Evolutionary conservation across 148 eudicot genomes (phyloP).

Genomic region (Selenicereus undatus): DNA sequence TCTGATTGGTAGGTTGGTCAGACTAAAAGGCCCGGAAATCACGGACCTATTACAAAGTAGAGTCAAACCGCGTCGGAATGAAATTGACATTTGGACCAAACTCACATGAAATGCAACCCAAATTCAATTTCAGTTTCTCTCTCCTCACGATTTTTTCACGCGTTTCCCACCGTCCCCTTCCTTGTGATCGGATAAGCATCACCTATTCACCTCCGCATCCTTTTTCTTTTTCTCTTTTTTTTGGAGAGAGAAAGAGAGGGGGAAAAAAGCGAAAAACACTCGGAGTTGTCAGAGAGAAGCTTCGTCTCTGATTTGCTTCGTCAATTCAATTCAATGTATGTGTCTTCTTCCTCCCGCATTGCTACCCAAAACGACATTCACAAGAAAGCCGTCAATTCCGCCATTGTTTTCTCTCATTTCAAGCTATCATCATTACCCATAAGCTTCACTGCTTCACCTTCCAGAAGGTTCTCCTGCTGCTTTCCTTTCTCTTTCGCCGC

Average conservation of each 20-base stretch:
- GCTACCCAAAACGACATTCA: not conserved
- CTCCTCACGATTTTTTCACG: not conserved
- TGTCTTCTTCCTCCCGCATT: not conserved
- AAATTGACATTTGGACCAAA: conserved; percentile 22
- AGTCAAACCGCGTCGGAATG: conserved; percentile 30
- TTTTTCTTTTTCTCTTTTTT: too few relatives aligned
- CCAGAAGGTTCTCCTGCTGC: not conserved
- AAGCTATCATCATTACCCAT: not conserved
- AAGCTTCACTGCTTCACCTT: not conserved
- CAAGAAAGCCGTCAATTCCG: conserved; percentile 11
- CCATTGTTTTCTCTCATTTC: not conserved
- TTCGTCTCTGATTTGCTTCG: conserved; percentile 1
- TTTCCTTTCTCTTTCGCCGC: not conserved
- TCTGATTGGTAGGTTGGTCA: not conserved
- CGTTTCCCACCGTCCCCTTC: not conserved
- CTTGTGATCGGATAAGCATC: conserved; percentile 14
- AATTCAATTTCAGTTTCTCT: not conserved
- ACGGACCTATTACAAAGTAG: not conserved
- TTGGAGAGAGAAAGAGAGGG: not conserved
- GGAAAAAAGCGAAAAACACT: conserved; percentile 5
- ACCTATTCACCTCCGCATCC: not conserved
- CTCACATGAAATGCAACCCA: not conserved
- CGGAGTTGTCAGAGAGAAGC: conserved; percentile 26
- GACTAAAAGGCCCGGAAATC: not conserved
- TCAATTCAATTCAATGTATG: not conserved